Percentiles rank a stretch among this genome's conserved stretches.
phyloP scores from a whole-genome alignment of 2,329 filamentous ascomycete genomes.

The Epichloe elymi region DNA sequence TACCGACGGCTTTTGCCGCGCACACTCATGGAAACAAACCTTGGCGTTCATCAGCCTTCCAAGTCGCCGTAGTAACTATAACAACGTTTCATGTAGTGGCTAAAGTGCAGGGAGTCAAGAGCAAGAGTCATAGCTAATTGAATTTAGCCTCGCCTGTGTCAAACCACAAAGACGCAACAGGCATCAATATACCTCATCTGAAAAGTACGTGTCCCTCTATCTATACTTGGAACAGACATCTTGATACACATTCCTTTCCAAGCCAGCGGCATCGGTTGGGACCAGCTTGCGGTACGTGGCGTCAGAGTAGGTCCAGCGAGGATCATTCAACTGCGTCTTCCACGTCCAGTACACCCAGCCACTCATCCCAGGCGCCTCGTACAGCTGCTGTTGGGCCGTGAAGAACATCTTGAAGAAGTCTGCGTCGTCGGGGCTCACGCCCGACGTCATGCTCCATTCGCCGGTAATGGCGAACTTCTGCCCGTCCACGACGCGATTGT shows the following conservation, averaged over 20 bases:
- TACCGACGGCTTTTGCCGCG: too few species aligned
- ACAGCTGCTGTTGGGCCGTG: conserved; percentile 39
- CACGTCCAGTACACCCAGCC: conserved; percentile 49
- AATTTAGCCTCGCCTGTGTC: too few species aligned
- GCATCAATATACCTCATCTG: too few species aligned
- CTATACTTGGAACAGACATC: conserved; percentile 11
- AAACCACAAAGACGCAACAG: too few species aligned
- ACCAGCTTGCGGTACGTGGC: conserved; percentile 11
- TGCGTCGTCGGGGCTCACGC: conserved; percentile 27
- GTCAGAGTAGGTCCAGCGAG: conserved; percentile 17
- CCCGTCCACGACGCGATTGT: conserved; percentile 26
- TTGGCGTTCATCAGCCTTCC: too few species aligned
- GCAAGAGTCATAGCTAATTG: too few species aligned
- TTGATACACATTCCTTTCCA: conserved; percentile 15
- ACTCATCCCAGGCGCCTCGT: conserved; percentile 32
- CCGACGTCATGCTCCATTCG: conserved; percentile 41
- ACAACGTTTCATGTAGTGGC: too few species aligned
- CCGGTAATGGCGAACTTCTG: conserved; percentile 33
- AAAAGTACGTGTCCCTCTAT: neutral
- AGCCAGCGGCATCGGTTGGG: conserved; percentile 11
- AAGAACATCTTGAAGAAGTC: conserved; percentile 44
- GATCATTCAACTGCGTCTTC: conserved; percentile 29
- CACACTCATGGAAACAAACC: too few species aligned
- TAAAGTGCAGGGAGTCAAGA: too few species aligned
- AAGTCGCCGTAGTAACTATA: too few species aligned